A percentile compares a stretch with the other conserved stretches of the same genome.
phyloP scores from a whole-genome alignment of 2,329 filamentous ascomycete genomes.

The Colletotrichum echinochloae region DNA sequence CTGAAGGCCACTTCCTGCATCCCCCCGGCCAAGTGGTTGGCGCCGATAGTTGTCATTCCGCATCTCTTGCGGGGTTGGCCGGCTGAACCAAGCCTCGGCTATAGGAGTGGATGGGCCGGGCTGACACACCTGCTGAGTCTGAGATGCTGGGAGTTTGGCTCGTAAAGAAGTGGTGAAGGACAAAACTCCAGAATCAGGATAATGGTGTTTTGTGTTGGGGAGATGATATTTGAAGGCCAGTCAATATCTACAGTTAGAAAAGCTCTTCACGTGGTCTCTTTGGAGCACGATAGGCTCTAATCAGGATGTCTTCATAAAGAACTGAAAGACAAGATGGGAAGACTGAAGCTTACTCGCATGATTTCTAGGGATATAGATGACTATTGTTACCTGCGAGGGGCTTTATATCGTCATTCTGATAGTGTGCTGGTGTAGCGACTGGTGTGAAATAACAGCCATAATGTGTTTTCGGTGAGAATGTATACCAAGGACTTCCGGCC shows the following conservation, averaged over 20 bases:
- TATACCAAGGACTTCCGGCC: neutral
- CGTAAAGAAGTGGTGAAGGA: neutral
- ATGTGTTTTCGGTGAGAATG: neutral
- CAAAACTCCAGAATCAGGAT: neutral
- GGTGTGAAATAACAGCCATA: neutral
- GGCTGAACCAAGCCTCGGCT: neutral
- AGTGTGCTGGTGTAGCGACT: neutral
- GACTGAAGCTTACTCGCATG: neutral
- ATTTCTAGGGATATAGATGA: neutral
- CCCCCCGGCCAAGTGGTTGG: neutral
- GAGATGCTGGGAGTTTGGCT: neutral
- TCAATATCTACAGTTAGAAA: neutral
- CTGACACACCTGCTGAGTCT: too few species aligned
- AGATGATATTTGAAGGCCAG: neutral
- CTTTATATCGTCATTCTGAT: neutral
- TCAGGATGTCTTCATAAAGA: too few species aligned
- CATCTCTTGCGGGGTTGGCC: rapidly evolving
- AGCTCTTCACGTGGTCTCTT: neutral
- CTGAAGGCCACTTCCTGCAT: neutral
- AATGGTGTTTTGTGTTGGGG: neutral
- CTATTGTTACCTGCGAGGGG: neutral
- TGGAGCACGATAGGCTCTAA: neutral
- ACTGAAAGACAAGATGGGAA: neutral
- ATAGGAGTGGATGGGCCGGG: neutral
- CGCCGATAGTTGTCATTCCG: too few species aligned